Evolutionary conservation across 2,329 filamentous ascomycete genomes (phyloP), one percentile per base, ranked within the genome.

Genomic region (Colletotrichum falcatum): DNA sequence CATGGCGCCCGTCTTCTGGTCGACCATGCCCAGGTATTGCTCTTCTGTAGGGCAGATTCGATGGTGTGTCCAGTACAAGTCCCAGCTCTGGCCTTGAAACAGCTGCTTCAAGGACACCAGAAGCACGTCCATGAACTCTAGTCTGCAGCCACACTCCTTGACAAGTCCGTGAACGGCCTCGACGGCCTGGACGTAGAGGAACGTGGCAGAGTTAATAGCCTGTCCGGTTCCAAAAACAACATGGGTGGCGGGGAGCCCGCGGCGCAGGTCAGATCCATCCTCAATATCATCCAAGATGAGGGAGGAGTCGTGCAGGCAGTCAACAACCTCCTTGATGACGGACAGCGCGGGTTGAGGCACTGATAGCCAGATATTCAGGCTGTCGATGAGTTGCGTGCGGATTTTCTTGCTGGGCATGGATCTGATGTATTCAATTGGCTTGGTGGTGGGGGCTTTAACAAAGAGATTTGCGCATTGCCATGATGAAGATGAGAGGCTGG

Each of bases 201-300:
- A 81, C 4, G 72, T 77, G 0, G 81, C 77, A 2, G 75, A 74
- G 67, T 83, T 83, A 65, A 83, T 78, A 2, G 80, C 76, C 65
- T 82, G 80, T 2, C 74, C 73, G 2, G 37, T 35, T 0, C 82
- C 81, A 67, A 78, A 83, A 7, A 83, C 74, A 1, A 69, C 70
- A 70, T 83, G 81, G 2, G 78, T 73, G 0, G 81, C 69, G 2
- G 80, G 79, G 39, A 73, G 75, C 6, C 78, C 79, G 3, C 81
- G 76, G 2, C 81, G 76, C 1, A 81, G 66, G 3, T 66, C 26
- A 0, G 81, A 81, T 1, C 70, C 61, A 63, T 83, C 81, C 73
- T 83, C 72, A 28, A 83, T 75, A 71, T 83, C 81, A 61, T 82
- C 81, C 3, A 83, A 73, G 6, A 61, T 66, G 20, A 66, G 33